phyloP scores from a whole-genome alignment of 2,329 filamentous ascomycete species.

The Lecanosticta acicola region DNA sequence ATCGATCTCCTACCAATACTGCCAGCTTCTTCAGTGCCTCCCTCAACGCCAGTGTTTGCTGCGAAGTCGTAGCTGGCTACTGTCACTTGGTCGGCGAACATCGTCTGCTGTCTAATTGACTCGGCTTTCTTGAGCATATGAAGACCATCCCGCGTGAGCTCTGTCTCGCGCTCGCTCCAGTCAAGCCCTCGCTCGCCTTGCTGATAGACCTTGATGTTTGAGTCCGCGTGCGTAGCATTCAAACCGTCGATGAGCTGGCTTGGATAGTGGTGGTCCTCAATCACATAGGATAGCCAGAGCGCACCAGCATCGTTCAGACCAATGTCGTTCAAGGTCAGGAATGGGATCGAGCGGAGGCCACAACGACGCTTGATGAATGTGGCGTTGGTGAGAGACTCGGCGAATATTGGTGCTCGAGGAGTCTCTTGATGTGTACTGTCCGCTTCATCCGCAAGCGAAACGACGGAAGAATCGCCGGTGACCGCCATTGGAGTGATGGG shows the following conservation, averaged over 20 bases:
- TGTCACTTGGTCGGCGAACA: slow-evolving; percentile 14
- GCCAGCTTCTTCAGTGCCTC: background rate
- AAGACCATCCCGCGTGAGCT: slow-evolving; percentile 29
- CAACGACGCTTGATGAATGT: slow-evolving; percentile 22
- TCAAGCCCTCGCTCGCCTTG: slow-evolving; percentile 31
- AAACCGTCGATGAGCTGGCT: slow-evolving; percentile 32
- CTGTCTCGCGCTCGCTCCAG: slow-evolving; percentile 29
- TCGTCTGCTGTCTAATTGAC: slow-evolving; percentile 18
- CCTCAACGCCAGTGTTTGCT: slow-evolving; percentile 1
- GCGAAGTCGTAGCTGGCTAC: slow-evolving; percentile 1
- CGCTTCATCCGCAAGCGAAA: slow-evolving; percentile 21
- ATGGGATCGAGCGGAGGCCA: slow-evolving; percentile 38
- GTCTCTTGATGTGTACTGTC: slow-evolving; percentile 3
- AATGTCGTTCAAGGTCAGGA: slow-evolving; percentile 34
- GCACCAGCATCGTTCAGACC: slow-evolving; percentile 36
- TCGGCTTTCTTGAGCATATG: slow-evolving; percentile 34
- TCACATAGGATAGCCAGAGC: slow-evolving; percentile 37
- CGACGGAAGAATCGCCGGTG: slow-evolving; percentile 19
- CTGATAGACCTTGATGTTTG: slow-evolving; percentile 29
- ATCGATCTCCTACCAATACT: slow-evolving; percentile 1
- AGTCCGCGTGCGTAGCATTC: slow-evolving; percentile 30
- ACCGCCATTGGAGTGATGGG: slow-evolving; percentile 29
- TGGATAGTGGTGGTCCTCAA: slow-evolving; percentile 37
- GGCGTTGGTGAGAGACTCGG: background rate
- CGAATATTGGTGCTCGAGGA: slow-evolving; percentile 5